Base-by-base conservation (phyloP, 2,329 filamentous ascomycete species). In the Xylaria sp. region DNA sequence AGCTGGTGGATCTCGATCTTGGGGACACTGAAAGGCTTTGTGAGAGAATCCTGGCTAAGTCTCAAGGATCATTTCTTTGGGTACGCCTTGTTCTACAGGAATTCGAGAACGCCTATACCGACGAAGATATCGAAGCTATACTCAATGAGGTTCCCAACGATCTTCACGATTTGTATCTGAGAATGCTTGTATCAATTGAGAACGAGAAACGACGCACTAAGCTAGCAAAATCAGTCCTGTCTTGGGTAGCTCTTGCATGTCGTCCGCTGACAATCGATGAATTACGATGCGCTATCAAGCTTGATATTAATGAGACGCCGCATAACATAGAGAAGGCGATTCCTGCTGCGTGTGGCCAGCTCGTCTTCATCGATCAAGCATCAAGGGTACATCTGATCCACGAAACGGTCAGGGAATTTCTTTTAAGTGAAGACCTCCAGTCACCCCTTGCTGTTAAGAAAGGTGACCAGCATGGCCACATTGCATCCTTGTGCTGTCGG, bases 51-150 rank as follows among this genome's bases (percentile, higher is more conserved):
- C 62, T 79, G n/a, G 25, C 18, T 0, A 79, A 76, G 55, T 77
- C 78, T 0, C 71, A 67, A 1, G 78, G 78, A 12, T 79, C 75
- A 6, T 80, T 79, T 59, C 74, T 80, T 13, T 79, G 78, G 78
- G 68, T 73, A 1, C 71, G 75, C 2, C 73, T 80, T 5, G 75
- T 79, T n/a, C 55, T 78, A 9, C 71, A 79, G 63, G 76, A 78
- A 41, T 74, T 80, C 18, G 73, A 76, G 60, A 70, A 69, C 37
- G 69, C 71, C 2, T 80, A 74, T 69, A 78, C 75, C 0, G 68
- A 75, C 46, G 77, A 79, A 62, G 73, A 70, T 1, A 79, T 78
- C 69, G 73, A 77, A 15, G 68, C 58, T 10, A 72, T 76, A 10
- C 62, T 80, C 25, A 31, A 65, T 23, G 72, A 77, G n/a, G 68